Percentiles rank a stretch among this genome's conserved stretches.
Conservation (phyloP, 768 basidiomycete genomes). For the Fomitopsis serialis region DNA sequence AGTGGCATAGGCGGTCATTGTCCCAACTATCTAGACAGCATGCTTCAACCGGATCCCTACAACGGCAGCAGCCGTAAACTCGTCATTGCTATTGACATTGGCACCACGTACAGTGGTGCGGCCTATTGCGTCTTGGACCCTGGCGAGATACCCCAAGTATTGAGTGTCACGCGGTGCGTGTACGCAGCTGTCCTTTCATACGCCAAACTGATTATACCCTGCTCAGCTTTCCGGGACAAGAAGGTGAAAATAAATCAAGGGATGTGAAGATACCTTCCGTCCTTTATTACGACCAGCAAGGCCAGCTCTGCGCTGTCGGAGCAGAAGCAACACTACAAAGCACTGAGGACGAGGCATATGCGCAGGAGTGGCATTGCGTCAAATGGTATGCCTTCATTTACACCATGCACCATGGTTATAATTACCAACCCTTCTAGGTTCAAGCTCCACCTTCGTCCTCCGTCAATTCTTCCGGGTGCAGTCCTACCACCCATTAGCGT, state of each 20-base stretch:
- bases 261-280: constrained; percentile 45
- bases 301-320: constrained; percentile 35
- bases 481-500: constrained; percentile 30
- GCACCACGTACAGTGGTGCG: constrained; percentile 47
- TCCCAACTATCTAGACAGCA: not conserved
- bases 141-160: constrained; percentile 29
- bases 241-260: constrained; percentile 24
- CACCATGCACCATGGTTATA: too few species aligned
- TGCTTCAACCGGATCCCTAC: constrained; percentile 23
- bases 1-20: too few species aligned
- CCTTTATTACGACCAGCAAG: constrained; percentile 39
- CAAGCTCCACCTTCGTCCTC: constrained; percentile 14
- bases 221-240: constrained; percentile 35
- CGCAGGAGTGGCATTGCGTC: constrained; percentile 18
- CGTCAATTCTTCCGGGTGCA: constrained; percentile 19
- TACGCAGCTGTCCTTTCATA: too few species aligned
- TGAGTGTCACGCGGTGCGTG: constrained; percentile 38
- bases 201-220: too few species aligned
- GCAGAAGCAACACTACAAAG: constrained; percentile 31
- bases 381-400: constrained; percentile 1
- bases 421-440: constrained; percentile 6
- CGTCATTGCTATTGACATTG: constrained; percentile 47
- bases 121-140: constrained; percentile 38
- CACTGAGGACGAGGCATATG: not conserved
- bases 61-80: constrained; percentile 37